Base-by-base conservation (phyloP, 2,329 filamentous ascomycete genomes). In the Peltaster fructicola region DNA sequence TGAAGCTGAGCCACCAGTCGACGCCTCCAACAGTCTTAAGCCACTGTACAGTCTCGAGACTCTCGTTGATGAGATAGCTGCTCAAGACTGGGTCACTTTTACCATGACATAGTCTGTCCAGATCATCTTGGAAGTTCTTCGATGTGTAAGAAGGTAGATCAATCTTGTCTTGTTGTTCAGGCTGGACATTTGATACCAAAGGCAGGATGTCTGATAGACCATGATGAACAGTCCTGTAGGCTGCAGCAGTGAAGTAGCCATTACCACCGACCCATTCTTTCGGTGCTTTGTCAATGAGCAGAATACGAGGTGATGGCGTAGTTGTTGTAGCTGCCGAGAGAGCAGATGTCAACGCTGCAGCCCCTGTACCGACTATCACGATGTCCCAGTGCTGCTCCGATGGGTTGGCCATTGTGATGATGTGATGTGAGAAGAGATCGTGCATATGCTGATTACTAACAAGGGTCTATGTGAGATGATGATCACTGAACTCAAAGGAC, bases 221-320 rank as follows among this genome's bases (percentile, higher is more conserved):
- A 5, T 39, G 27, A 37, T 73, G 65, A 2, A 52, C 57, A 2
- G 60, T 67, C 5, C 73, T 61, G 40, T 63, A 72, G 2, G 68
- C 69, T 1, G 68, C 71, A 0, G 71, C 70, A 0, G 70, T 74
- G 49, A 73, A 75, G 39, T 63, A 73, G 1, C 59, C 58, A 39
- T 75, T 75, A 1, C 70, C 70, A 8, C 70, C 71, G 0, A 60
- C 65, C 62, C 67, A 72, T 4, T 54, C 45, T 26, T 57, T 39
- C 0, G 68, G 67, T 20, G 60, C 62, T 43, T 68, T 71, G 36
- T 75, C 70, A 26, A 75, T 54, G 8, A 74, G 42, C 1, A 70
- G 38, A 3, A 73, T 59, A 0, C 44, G 24, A 3, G 31, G 32
- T 5, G 34, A 16, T 10, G 27, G 25, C 3, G 17, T n/a, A 8